Evolutionary conservation across 768 basidiomycete genomes (phyloP), one percentile per base, ranked within the genome.

Genomic region (Suillus weaverae): DNA sequence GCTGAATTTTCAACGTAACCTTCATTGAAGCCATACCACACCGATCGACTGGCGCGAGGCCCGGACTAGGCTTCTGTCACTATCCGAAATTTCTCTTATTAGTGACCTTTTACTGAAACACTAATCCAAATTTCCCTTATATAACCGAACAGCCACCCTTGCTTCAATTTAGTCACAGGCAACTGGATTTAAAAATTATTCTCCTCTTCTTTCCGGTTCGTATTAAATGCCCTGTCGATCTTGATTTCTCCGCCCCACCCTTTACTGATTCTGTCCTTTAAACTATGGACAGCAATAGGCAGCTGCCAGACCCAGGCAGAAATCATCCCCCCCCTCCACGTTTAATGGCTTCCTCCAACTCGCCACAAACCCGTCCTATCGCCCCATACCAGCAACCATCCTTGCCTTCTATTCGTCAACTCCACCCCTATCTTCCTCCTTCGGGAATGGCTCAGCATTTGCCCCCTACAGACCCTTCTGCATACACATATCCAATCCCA

Each of bases 341-440:
- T 56, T 68, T 72, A 61, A 65, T 76, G 67, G 65, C 75, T 38
- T 66, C 73, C 46, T 54, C 77, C 6, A 67, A 65, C n/a, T 59
- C 71, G 11, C 61, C 70, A 8, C 76, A 71, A 18, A 62, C 69
- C 22, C 77, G 77, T 63, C 66, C 69, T 48, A 72, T 72, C 62
- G 68, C 62, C 5, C 71, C 73, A 62, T 72, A 72, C 57, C 77
- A 68, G 50, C 76, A 73, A 54, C 77, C 68, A 11, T 76, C 74
- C 53, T 80, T 91, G 33, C 89, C 89, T 5, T 86, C 89, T 59
- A 90, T 91, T 70, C 86, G 85, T 60, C 85, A 88, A 39, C 79
- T 91, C 30, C 87, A 89, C 72, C 87, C 86, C 35, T 86, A 85
- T 74, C 82, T 88, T 26, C 83, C 85, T 4, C 84, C 83, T n/a